Base-by-base conservation (phyloP, 441 rosid genomes). In the Syzygium syzygioides region DNA sequence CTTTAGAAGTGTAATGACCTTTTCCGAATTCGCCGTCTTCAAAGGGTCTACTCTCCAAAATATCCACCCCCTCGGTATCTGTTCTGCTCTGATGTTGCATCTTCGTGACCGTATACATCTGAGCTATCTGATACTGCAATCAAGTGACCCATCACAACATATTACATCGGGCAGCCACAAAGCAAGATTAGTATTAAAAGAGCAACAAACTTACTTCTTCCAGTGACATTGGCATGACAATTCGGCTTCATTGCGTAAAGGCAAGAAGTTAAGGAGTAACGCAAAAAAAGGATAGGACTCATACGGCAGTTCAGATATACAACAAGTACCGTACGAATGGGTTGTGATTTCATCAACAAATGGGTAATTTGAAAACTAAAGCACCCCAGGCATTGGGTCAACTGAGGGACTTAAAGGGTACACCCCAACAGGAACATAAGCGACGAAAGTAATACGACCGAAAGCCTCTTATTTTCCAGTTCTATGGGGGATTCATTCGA, bases 101-200 rank as follows among this genome's bases (percentile, higher is more conserved):
- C 93, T 91, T 95, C 90, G 90, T 88, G 23, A 94, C 95, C 94
- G 93, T 93, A 85, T 94, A 92, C 93, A 86, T 90, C 90, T 95
- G 97, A 83, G 95, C 96, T 79, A 93, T 88, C 92, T 92, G 96
- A 92, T 94, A 94, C 97, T 94, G 96, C 90, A 91, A 90, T 83
- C 45, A 79, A 88, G 34, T 9, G 17, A 34, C 30, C 37, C 14
- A 25, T 32, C 13, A 64, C 86, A 41, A 76, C 53, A 20, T 13
- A 41, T 41, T 76, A 76, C 52, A 76, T 76, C 53, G n/a, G n/a
- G n/a, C 53, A 23, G n/a, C 52, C 83, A 71, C 66, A 41, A 87
- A 55, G 45, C 55, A 55, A 76, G 18, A 13, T 5, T 23, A n/a
- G 88, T 2, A 13, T 54, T 56, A 54, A 26, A 45, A 32, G 19